Percentiles rank a stretch among this genome's conserved stretches.
These are phyloP conservation scores for Bipolaris gigantea DNA, from an alignment of 2,329 filamentous ascomycete genomes.

Conservation along the genomic window DNA sequence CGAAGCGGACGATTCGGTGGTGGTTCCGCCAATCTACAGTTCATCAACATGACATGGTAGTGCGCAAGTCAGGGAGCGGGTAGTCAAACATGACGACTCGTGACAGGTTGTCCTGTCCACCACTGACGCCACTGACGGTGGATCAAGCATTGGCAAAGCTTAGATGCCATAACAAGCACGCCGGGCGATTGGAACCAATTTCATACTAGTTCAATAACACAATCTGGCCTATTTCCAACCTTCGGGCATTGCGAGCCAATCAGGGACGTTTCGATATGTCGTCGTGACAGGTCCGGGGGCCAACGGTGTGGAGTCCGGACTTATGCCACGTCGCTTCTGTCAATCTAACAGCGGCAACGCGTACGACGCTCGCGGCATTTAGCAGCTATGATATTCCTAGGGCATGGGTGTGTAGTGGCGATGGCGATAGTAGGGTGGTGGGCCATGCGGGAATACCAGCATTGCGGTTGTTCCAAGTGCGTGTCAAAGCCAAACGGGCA, in stretches of 20 bases:
- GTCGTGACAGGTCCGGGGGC: background rate
- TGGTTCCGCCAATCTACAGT: constrained; percentile 8
- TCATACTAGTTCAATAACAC: background rate
- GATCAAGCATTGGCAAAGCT: constrained; percentile 15
- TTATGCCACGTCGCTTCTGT: background rate
- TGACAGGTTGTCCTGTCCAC: constrained; percentile 17
- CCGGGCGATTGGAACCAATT: constrained; percentile 5
- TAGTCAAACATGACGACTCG: constrained; percentile 17
- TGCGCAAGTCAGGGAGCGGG: constrained; percentile 6
- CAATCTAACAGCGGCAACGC: background rate
- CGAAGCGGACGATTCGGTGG: constrained; percentile 13
- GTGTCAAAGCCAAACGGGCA: constrained; percentile 27
- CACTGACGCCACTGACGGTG: constrained; percentile 12
- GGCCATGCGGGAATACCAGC: background rate
- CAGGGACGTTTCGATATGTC: background rate
- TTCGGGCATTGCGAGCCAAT: background rate
- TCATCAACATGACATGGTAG: constrained; percentile 1
- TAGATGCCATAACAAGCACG: background rate
- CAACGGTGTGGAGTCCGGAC: background rate
- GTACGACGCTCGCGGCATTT: constrained; percentile 1
- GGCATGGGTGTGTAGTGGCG: constrained; percentile 7
- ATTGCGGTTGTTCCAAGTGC: constrained; percentile 25
- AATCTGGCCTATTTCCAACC: background rate
- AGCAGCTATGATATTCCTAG: background rate
- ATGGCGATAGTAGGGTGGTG: background rate